A percentile compares a stretch with the other conserved stretches of the same genome.
phyloP scores from a whole-genome alignment of 306 rosid species.

The Glycine soja region DNA sequence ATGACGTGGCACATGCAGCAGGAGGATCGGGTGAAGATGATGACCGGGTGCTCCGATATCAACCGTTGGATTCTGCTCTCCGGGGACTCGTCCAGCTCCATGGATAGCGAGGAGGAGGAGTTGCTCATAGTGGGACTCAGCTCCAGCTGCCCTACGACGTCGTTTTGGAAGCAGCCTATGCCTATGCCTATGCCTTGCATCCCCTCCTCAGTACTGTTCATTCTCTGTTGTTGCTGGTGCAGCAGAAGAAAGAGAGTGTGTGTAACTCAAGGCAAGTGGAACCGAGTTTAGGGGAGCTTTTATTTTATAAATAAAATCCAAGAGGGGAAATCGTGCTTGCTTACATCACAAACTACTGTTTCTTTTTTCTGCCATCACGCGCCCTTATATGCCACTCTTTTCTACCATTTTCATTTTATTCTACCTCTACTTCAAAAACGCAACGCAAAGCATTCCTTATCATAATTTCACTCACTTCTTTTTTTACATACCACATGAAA shows the following conservation, averaged over 20 bases:
- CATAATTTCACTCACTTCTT: too few relatives aligned
- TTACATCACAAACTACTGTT: constrained; percentile 40
- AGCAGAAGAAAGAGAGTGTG: neutral
- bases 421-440: too few relatives aligned
- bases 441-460: too few relatives aligned
- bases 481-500: too few relatives aligned
- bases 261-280: neutral
- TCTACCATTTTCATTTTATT: neutral
- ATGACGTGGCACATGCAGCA: constrained; percentile 99
- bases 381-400: neutral
- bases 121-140: constrained; percentile 3
- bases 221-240: neutral
- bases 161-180: constrained; percentile 55
- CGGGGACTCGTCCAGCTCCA: constrained; percentile 84
- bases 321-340: constrained; percentile 24
- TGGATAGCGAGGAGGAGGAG: constrained; percentile 66
- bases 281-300: neutral
- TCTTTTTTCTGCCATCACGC: constrained; percentile 9
- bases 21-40: constrained; percentile 82
- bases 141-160: constrained; percentile 44
- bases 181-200: constrained; percentile 65
- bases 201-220: neutral
- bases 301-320: neutral
- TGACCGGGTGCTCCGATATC: constrained; percentile 87
- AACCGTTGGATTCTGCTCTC: constrained; percentile 88